Conservation (phyloP, 2,329 filamentous ascomycete genomes). For the Fusarium equiseti region DNA sequence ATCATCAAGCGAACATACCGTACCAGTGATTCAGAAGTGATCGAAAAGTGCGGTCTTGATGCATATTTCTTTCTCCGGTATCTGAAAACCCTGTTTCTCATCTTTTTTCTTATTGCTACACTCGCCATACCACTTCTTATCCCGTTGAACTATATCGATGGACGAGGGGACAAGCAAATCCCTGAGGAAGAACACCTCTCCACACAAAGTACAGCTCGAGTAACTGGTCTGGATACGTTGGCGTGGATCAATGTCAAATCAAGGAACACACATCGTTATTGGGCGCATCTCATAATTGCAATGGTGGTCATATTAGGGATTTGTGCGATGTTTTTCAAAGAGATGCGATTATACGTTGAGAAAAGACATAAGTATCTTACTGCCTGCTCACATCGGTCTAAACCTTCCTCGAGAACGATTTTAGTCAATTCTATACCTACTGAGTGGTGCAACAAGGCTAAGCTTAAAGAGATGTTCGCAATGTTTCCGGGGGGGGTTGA, state of each 20-base stretch:
- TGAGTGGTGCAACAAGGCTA: conserved; percentile 91
- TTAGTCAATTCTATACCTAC: conserved; percentile 89
- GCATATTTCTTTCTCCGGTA: conserved; percentile 98
- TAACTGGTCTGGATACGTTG: conserved; percentile 79
- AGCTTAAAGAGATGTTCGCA: too few species aligned
- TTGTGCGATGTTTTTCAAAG: conserved; percentile 87
- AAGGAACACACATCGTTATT: conserved; percentile 76
- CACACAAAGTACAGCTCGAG: too few species aligned
- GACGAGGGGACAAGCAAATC: too few species aligned
- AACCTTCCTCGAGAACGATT: conserved; percentile 94
- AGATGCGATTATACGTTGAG: conserved; percentile 89
- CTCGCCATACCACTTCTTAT: conserved; percentile 87
- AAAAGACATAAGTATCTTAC: conserved; percentile 94
- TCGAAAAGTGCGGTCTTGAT: conserved; percentile 95
- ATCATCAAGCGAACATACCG: too few species aligned
- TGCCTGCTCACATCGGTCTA: conserved; percentile 90
- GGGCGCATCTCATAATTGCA: conserved; percentile 86
- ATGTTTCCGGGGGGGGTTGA: conserved; percentile 97
- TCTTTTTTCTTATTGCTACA: conserved; percentile 85
- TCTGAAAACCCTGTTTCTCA: conserved; percentile 79
- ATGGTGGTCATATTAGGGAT: conserved; percentile 85
- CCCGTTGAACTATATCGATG: conserved; percentile 83
- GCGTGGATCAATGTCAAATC: conserved; percentile 86
- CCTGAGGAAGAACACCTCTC: too few species aligned
- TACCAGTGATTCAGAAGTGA: too few species aligned